phyloP scores from a whole-genome alignment of 768 basidiomycete genomes.

The Lyophyllum semitale region DNA sequence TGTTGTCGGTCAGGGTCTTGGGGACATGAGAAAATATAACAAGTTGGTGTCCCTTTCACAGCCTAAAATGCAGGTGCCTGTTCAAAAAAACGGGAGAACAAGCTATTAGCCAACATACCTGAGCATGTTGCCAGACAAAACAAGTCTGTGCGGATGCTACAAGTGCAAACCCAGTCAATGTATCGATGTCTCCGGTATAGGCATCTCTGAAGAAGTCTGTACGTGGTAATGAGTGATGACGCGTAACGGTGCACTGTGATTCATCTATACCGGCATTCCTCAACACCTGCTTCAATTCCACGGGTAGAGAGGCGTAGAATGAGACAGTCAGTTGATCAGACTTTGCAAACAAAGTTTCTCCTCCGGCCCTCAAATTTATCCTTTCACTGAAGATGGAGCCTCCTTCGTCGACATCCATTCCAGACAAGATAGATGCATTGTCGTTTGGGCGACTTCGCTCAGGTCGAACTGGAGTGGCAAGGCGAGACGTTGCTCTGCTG shows the following conservation, averaged over 20 bases:
- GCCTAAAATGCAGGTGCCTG: constrained; percentile 34
- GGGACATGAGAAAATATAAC: constrained; percentile 82
- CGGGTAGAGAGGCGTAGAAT: constrained; percentile 70
- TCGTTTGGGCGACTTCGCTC: constrained; percentile 26
- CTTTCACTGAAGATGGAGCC: constrained; percentile 40
- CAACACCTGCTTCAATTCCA: constrained; percentile 74
- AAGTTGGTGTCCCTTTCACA: constrained; percentile 73
- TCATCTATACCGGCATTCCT: constrained; percentile 60
- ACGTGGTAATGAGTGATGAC: neutral
- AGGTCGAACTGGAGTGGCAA: constrained; percentile 40
- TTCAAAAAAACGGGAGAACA: constrained; percentile 1
- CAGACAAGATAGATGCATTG: constrained; percentile 46
- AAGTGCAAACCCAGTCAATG: constrained; percentile 71
- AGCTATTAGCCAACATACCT: constrained; percentile 38
- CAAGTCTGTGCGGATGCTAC: constrained; percentile 72
- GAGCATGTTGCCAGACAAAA: constrained; percentile 83
- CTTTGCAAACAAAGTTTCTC: constrained; percentile 63
- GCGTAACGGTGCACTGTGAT: neutral
- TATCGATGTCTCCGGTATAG: constrained; percentile 73
- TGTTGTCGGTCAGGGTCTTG: constrained; percentile 36
- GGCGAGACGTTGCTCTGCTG: constrained; percentile 37
- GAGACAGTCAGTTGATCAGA: constrained; percentile 69
- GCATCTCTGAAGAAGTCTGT: constrained; percentile 69
- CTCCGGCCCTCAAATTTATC: constrained; percentile 32
- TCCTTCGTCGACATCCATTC: constrained; percentile 71